Conservation (phyloP, 1,284 basidiomycete genomes). For the Cryptococcus sp. region DNA sequence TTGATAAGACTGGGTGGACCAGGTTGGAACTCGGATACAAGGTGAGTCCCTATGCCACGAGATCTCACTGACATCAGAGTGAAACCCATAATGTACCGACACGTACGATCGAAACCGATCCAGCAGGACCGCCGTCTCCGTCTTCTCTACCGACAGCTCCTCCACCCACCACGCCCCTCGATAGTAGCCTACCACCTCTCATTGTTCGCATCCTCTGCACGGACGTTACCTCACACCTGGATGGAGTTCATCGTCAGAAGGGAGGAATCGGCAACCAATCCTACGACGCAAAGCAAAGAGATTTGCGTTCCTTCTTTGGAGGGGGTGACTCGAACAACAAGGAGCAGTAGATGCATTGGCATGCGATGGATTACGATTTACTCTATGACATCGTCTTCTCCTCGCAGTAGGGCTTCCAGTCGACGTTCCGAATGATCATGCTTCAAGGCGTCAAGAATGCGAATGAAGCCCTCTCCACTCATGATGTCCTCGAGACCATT, state of each 20-base stretch:
- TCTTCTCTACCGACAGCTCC: conserved; percentile 30
- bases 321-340: background rate
- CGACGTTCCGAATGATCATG: conserved; percentile 61
- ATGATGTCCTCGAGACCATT: conserved; percentile 69
- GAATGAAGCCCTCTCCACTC: conserved; percentile 67
- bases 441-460: conserved; percentile 57
- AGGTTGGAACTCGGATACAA: conserved; percentile 46
- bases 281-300: conserved; percentile 68
- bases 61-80: conserved; percentile 9
- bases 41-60: conserved; percentile 11
- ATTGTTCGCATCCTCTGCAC: conserved; percentile 32
- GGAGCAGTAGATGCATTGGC: conserved; percentile 1
- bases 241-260: conserved; percentile 58
- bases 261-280: conserved; percentile 70
- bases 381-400: conserved; percentile 43
- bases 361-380: background rate
- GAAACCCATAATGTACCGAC: conserved; percentile 10
- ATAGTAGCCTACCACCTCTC: conserved; percentile 20
- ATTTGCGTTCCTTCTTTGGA: conserved; percentile 69
- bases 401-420: conserved; percentile 62
- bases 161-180: conserved; percentile 12
- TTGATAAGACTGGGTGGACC: conserved; percentile 49
- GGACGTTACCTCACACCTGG: conserved; percentile 47
- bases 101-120: conserved; percentile 17
- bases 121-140: conserved; percentile 17